Percentiles rank a stretch among this genome's conserved stretches.
phyloP scores from a whole-genome alignment of 2,329 filamentous ascomycete species.

The Pseudopithomyces chartarum region DNA sequence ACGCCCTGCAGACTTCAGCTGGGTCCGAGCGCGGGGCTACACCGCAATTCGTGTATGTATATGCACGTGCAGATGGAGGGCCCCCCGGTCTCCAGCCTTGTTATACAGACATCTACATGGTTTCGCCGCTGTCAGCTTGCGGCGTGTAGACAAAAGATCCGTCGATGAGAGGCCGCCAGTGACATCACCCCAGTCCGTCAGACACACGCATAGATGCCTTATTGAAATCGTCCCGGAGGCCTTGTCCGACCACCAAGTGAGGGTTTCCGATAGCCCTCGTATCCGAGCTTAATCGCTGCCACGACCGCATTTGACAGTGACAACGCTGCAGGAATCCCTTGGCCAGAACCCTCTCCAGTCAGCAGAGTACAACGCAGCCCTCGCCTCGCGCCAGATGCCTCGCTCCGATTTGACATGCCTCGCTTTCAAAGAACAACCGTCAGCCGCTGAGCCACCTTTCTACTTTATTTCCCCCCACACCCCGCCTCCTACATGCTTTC shows the following conservation, averaged over 20 bases:
- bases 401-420: background rate
- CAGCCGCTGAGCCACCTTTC: background rate
- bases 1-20: too few relatives aligned
- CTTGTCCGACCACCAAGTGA: background rate
- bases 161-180: background rate
- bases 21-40: too few relatives aligned
- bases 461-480: slow-evolving; percentile 4
- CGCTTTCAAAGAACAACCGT: background rate
- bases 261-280: background rate
- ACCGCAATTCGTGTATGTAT: too few relatives aligned
- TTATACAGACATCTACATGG: too few relatives aligned
- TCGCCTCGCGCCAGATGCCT: background rate
- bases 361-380: too few relatives aligned
- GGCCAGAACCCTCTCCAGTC: too few relatives aligned
- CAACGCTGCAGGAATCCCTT: too few relatives aligned
- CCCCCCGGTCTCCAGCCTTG: too few relatives aligned
- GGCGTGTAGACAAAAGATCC: slow-evolving; percentile 3
- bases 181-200: slow-evolving; percentile 1
- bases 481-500: background rate
- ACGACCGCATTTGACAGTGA: too few relatives aligned
- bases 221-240: background rate
- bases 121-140: slow-evolving; percentile 2
- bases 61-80: too few relatives aligned
- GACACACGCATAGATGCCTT: too few relatives aligned
- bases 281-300: too few relatives aligned